These are phyloP conservation scores for Hemisphaericaspora subhashii DNA, from an alignment of 1,139 yeast species.

Conservation along the genomic window DNA sequence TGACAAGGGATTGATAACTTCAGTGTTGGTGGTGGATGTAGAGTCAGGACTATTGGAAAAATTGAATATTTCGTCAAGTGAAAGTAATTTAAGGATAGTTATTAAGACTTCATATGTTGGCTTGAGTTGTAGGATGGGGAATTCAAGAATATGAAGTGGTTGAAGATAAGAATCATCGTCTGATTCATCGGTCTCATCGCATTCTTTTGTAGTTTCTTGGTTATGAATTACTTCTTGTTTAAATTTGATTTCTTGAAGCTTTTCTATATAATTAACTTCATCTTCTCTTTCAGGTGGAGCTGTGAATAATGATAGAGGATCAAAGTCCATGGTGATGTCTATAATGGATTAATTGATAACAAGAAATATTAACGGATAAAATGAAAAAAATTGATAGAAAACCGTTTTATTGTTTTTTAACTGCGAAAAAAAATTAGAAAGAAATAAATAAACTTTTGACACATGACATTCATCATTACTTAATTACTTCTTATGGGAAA, in stretches of 20 bases:
- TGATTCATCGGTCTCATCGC: slow-evolving; percentile 12
- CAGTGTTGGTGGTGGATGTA: slow-evolving; percentile 3
- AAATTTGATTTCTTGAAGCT: neutral
- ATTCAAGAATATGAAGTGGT: slow-evolving; percentile 61
- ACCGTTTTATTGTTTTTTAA: too few relatives aligned
- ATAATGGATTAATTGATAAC: too few relatives aligned
- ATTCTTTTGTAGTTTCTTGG: neutral
- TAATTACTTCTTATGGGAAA: too few relatives aligned
- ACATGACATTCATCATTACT: too few relatives aligned
- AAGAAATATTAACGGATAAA: too few relatives aligned
- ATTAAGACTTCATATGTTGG: slow-evolving; percentile 54
- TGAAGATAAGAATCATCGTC: slow-evolving; percentile 24
- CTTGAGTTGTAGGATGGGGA: slow-evolving; percentile 51
- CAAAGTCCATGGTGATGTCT: slow-evolving; percentile 33
- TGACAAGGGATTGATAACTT: slow-evolving; percentile 11
- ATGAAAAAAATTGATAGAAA: too few relatives aligned
- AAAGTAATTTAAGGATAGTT: slow-evolving; percentile 48
- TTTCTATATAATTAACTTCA: neutral
- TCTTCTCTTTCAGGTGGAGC: slow-evolving; percentile 17
- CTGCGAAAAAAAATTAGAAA: too few relatives aligned
- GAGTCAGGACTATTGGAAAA: slow-evolving; percentile 36
- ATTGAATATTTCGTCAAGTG: slow-evolving; percentile 55
- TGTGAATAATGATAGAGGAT: slow-evolving; percentile 44
- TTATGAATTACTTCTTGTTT: neutral
- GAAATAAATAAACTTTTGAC: too few relatives aligned